phyloP scores from a whole-genome alignment of 768 basidiomycete genomes.

The Lepiota venenata region DNA sequence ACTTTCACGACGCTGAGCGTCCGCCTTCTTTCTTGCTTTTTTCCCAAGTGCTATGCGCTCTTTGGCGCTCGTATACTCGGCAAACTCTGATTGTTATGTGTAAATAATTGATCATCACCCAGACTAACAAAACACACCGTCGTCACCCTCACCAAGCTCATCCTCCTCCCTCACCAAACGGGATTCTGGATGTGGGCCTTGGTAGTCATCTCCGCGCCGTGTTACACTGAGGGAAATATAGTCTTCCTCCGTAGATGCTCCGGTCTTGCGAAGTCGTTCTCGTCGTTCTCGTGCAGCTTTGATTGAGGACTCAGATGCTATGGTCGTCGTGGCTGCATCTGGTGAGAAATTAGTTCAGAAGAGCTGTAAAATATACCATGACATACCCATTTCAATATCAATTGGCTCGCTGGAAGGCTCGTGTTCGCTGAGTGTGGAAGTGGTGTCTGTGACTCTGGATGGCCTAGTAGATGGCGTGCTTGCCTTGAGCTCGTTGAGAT shows the following conservation, averaged over 20 bases:
- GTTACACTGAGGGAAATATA: slow-evolving; percentile 77
- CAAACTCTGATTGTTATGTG: slow-evolving; percentile 52
- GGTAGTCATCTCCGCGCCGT: slow-evolving; percentile 45
- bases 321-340: slow-evolving; percentile 43
- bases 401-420: slow-evolving; percentile 26
- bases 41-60: slow-evolving; percentile 85
- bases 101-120: neutral
- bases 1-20: slow-evolving; percentile 56
- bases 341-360: slow-evolving; percentile 4
- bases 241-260: slow-evolving; percentile 52
- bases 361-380: neutral
- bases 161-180: slow-evolving; percentile 83
- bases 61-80: slow-evolving; percentile 85
- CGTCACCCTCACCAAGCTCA: slow-evolving; percentile 84
- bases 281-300: slow-evolving; percentile 73
- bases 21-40: slow-evolving; percentile 72
- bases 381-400: slow-evolving; percentile 26
- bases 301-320: slow-evolving; percentile 72
- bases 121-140: slow-evolving; percentile 49
- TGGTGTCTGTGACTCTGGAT: slow-evolving; percentile 35
- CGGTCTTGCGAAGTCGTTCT: slow-evolving; percentile 56
- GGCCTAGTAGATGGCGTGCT: slow-evolving; percentile 62
- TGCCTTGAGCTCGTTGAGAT: slow-evolving; percentile 77
- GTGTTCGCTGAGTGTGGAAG: slow-evolving; percentile 46
- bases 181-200: slow-evolving; percentile 84